These are phyloP conservation scores for Ogataea thermomethanolica DNA, from an alignment of 805 yeast species.

Conservation along the genomic window DNA sequence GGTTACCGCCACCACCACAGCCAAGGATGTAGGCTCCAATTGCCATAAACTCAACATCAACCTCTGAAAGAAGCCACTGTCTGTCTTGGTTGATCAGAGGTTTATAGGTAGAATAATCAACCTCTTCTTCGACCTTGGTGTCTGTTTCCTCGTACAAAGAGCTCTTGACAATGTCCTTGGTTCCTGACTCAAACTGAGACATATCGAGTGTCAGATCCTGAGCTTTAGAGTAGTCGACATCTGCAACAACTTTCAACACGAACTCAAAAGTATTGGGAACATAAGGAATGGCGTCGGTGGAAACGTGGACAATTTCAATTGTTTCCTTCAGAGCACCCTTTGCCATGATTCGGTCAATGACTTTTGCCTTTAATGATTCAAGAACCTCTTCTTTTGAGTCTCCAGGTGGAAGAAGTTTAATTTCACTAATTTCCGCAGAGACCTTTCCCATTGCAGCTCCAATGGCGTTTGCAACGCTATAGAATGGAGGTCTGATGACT, in stretches of 20 bases:
- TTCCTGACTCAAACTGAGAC: conserved; percentile 5
- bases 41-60: conserved; percentile 40
- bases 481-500: conserved; percentile 40
- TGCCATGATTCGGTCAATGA: conserved; percentile 17
- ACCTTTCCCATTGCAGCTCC: conserved; percentile 49
- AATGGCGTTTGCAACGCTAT: conserved; percentile 47
- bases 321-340: conserved; percentile 30
- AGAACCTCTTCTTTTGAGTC: conserved; percentile 20
- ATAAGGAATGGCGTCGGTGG: conserved; percentile 33
- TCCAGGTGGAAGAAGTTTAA: conserved; percentile 17
- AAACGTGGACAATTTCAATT: conserved; percentile 25
- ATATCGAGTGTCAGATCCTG: conserved; percentile 1
- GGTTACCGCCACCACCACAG: conserved; percentile 52
- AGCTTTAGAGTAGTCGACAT: conserved; percentile 37
- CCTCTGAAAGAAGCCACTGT: conserved; percentile 39
- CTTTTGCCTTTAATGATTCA: conserved; percentile 20
- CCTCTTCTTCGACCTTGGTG: conserved; percentile 16
- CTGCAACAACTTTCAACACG: conserved; percentile 40
- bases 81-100: conserved; percentile 31
- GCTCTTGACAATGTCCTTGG: conserved; percentile 13
- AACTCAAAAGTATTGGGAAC: conserved; percentile 35
- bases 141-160: conserved; percentile 11
- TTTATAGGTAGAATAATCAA: conserved; percentile 29
- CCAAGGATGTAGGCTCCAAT: conserved; percentile 47
- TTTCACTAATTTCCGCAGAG: conserved; percentile 30